Evolutionary conservation across 768 basidiomycete species (phyloP), one percentile per base, ranked within the genome.

Genomic region (Suillus occidentalis): DNA sequence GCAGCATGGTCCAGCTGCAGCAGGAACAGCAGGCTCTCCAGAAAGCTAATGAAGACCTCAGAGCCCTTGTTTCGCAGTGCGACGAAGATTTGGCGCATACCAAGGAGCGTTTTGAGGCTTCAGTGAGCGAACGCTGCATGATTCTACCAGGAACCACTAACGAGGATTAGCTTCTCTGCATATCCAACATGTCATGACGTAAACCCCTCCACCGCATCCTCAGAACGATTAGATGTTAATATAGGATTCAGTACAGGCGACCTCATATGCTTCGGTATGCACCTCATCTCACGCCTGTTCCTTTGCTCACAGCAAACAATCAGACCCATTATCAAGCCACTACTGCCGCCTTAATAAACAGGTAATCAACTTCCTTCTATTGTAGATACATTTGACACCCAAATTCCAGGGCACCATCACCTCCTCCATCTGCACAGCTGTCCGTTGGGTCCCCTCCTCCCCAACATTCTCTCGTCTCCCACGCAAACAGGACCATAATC

Each of bases 241-340:
- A 90, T 98, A 70, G 97, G 97, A 6, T 98, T 97, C 73, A 84
- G 82, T 66, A 92, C 95, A 0, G 97, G 97, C n/a, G 97, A 99
- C 78, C 81, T 99, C 43, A 79, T 99, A 58, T 99, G 97, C 97
- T 82, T 99, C 63, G 96, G 96, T 92, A 67, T 68, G 84, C 16
- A 45, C 57, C 14, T 31, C 58, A 58, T 75, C 50, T n/a, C 59
- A 31, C 53, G 40, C 56, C 28, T 64, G 10, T 62, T 36, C 53
- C 45, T 18, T 70, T 43, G 65, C 64, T 65, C 36, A 52, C 58
- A 42, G 36, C 39, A 43, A 50, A 31, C 40, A 49, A 49, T 28
- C 66, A 94, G 93, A 95, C 75, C 91, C 91, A 18, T 88, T 94
- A 67, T 84, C 86, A 28, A 88, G 87, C 25, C 88, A 91, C 40